Conservation (phyloP, 495 filamentous ascomycete species). For the Daldinia concentrica region DNA sequence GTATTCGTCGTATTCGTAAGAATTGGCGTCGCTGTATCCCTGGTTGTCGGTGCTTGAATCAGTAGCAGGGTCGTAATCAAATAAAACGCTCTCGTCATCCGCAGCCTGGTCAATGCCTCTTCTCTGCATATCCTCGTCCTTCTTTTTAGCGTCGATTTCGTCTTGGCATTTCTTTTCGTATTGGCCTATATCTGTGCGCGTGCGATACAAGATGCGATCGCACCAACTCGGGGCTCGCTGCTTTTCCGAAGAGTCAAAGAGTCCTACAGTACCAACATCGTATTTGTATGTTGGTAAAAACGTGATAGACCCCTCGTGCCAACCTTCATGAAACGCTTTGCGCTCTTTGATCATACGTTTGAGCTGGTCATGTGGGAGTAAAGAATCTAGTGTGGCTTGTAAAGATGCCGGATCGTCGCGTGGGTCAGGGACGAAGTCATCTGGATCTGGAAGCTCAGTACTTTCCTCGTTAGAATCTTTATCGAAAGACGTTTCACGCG, state of each 20-base stretch:
- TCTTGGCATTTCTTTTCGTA: constrained; percentile 74
- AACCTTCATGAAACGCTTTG: constrained; percentile 88
- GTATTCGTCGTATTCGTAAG: constrained; percentile 69
- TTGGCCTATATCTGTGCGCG: constrained; percentile 71
- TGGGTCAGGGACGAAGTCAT: constrained; percentile 63
- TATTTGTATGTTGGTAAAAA: constrained; percentile 98
- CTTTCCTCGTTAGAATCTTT: constrained; percentile 52
- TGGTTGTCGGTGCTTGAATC: constrained; percentile 61
- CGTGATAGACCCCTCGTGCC: constrained; percentile 85
- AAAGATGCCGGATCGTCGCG: constrained; percentile 66
- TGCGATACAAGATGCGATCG: constrained; percentile 91
- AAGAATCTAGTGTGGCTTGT: constrained; percentile 83
- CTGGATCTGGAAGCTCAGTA: constrained; percentile 59
- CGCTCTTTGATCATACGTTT: constrained; percentile 73
- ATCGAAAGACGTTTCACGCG: constrained; percentile 45
- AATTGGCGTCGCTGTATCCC: constrained; percentile 47
- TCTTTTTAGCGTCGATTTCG: constrained; percentile 70
- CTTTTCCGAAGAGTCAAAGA: constrained; percentile 96
- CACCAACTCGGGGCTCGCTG: constrained; percentile 94
- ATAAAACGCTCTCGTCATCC: constrained; percentile 85
- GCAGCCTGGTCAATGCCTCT: constrained; percentile 77
- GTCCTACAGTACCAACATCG: constrained; percentile 90
- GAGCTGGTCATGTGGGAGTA: constrained; percentile 92
- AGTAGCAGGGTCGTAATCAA: constrained; percentile 88
- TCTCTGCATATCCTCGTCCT: constrained; percentile 85